Base-by-base conservation (phyloP, 805 yeast genomes). In the Blastobotrys peoriensis region DNA sequence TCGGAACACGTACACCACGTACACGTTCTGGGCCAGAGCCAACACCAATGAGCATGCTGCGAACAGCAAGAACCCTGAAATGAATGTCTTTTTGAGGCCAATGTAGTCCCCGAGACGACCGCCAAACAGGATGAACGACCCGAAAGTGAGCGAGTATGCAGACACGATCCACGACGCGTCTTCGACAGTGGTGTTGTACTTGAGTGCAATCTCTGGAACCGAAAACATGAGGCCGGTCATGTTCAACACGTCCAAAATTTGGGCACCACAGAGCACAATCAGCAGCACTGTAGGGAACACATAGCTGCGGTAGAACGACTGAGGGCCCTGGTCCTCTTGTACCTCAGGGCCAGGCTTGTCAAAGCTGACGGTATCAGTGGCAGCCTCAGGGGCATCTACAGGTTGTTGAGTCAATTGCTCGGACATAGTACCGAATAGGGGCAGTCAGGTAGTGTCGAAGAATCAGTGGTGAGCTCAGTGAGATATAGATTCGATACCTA, bases 41-140 rank as follows among this genome's bases (percentile, higher is more conserved):
- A 61, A 51, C 3, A 70, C 51, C 13, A 71, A 53, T 3, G 67
- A 55, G 34, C 56, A 52, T 1, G 66, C 35, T 3, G 61, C 55
- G 33, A 60, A 45, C 5, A 46, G 19, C 25, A 52, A 49, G 23
- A 62, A 40, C 15, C 66, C 64, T 10, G 45, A 23, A 1, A 54
- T 40, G 40, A 61, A 67, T 3, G 67, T 55, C 18, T 44, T 47
- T 22, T 67, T 60, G 5, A 67, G 65, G 10, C 76, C 76, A 1
- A 69, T 23, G 5, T 69, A 60, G 52, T 71, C 76, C 3, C 67
- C 67, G 1, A 70, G 28, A 43, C 69, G 67, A 17, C 77, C 76
- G 41, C 65, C 58, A 2, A 69, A 37, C 28, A 71, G 62, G 28
- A 71, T 71, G 49, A 71, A 71, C 0, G 74, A 61, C 5, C 74